Evolutionary conservation across 2,329 filamentous ascomycete species (phyloP), one percentile per base, ranked within the genome.

Genomic region (Neospermospora avenae): DNA sequence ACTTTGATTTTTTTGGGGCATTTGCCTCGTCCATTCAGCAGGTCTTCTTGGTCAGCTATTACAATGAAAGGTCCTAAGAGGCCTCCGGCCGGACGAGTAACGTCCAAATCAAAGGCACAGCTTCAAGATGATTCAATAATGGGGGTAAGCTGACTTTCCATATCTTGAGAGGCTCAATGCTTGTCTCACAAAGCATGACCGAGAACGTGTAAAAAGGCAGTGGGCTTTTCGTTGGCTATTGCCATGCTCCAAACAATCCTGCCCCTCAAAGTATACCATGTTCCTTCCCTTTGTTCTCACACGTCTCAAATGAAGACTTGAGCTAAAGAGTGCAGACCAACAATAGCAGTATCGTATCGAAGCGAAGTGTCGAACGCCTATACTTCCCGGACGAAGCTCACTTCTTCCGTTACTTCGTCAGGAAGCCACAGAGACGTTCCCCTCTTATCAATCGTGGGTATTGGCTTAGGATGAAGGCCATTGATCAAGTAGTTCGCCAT

Each of bases 301-400:
- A 41, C 7, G 37, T n/a, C 6, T 10, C 10, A 10, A 10, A 31
- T 10, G 5, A 31, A 6, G 14, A 16, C 10, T 39, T 46, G 35
- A 24, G 51, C 57, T 62, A 53, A 59, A 44, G 28, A 52, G 45
- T 35, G 39, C 68, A 90, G 84, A 97, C 92, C 60, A 96, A 96
- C 73, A 93, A 87, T 72, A 93, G 90, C 75, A 96, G 90, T 70
- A 96, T 96, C 67, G 88, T 93, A 16, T 96, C 92, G 14, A 97
- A 97, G 73, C 81, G 92, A 67, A 95, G 91, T 69, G 93, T 97
- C n/a, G 92, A 96, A 72, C 87, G 87, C 67, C 78, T 96, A 14
- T 97, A 97, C 74, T 88, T 90, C 71, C 81, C 88, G 16, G 69
- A 84, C 63, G 86, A 96, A 69, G 84, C 89, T 28, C 89, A 96